phyloP scores from a whole-genome alignment of 495 filamentous ascomycete genomes.

The Friedmanniomyces endolithicus region DNA sequence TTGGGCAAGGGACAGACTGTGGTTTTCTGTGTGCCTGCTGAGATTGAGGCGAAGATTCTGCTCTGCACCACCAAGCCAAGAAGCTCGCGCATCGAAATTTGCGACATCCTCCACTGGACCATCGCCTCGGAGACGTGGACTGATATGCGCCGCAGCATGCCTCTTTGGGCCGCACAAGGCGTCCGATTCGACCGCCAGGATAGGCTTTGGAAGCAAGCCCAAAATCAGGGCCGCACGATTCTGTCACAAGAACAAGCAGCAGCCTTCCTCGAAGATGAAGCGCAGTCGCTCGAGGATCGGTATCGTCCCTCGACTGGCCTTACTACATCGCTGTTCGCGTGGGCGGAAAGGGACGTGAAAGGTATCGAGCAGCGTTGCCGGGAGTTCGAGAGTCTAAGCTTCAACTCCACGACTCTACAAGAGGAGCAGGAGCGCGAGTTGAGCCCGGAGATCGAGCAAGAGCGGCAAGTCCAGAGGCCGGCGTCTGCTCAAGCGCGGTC shows the following conservation, averaged over 20 bases:
- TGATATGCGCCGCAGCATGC: slow-evolving; percentile 37
- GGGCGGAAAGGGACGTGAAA: slow-evolving; percentile 4
- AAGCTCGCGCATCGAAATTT: slow-evolving; percentile 27
- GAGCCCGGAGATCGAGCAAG: slow-evolving; percentile 47
- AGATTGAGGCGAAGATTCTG: slow-evolving; percentile 34
- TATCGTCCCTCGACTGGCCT: slow-evolving; percentile 21
- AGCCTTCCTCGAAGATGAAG: slow-evolving; percentile 38
- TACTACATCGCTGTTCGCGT: background rate
- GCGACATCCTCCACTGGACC: slow-evolving; percentile 47
- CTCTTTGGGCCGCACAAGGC: slow-evolving; percentile 51
- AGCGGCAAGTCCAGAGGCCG: slow-evolving; percentile 44
- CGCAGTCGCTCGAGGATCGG: slow-evolving; percentile 35
- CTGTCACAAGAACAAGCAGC: slow-evolving; percentile 28
- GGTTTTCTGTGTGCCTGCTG: slow-evolving; percentile 35
- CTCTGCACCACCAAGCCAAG: background rate
- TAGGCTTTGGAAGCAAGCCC: background rate
- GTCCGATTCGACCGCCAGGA: slow-evolving; percentile 31
- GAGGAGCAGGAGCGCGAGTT: slow-evolving; percentile 65
- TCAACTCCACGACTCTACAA: slow-evolving; percentile 35
- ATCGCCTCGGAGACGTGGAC: slow-evolving; percentile 46
- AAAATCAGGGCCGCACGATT: background rate
- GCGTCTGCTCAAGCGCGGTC: slow-evolving; percentile 23
- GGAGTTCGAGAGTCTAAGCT: slow-evolving; percentile 4
- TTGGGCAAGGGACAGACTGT: slow-evolving; percentile 28
- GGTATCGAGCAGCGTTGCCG: slow-evolving; percentile 13